Percentiles rank a stretch among this genome's conserved stretches.
phyloP scores from a whole-genome alignment of 2,329 filamentous ascomycete genomes.

The Karstenula rhodostoma region DNA sequence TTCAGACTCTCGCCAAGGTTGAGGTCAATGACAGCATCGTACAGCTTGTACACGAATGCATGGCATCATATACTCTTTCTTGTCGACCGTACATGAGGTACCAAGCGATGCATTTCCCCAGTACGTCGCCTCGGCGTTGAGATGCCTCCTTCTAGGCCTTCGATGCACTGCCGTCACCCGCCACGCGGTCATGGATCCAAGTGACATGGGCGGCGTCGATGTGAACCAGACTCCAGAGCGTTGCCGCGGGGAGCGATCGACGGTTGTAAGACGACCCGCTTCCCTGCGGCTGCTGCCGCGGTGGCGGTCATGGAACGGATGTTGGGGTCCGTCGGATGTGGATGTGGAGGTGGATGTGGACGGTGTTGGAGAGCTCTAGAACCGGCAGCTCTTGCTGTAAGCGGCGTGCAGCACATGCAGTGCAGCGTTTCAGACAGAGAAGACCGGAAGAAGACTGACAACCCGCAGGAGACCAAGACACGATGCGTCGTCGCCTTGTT shows the following conservation, averaged over 20 bases:
- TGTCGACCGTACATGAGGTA: background rate
- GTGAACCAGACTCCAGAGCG: background rate
- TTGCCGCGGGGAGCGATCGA: background rate
- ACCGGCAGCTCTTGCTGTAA: background rate
- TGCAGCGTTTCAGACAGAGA: background rate
- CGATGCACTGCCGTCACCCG: background rate
- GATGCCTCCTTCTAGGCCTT: background rate
- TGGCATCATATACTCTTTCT: background rate
- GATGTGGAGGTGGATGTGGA: too few species aligned
- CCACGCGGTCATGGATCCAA: background rate
- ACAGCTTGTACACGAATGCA: constrained; percentile 1
- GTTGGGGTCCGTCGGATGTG: background rate
- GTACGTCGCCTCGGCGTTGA: background rate
- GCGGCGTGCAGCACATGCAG: constrained; percentile 7
- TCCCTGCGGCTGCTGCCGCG: constrained; percentile 1
- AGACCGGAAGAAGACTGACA: background rate
- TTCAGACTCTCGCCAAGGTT: background rate
- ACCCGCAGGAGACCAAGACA: background rate
- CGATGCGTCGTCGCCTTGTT: background rate
- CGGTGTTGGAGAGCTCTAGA: constrained; percentile 1
- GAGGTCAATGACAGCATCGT: constrained; percentile 5
- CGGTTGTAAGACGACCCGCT: background rate
- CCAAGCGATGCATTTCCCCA: background rate
- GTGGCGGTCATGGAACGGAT: background rate
- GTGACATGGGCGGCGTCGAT: background rate